These are phyloP conservation scores for Neodidymelliopsis sp. DNA, from an alignment of 2,329 filamentous ascomycete genomes.

Conservation along the genomic window DNA sequence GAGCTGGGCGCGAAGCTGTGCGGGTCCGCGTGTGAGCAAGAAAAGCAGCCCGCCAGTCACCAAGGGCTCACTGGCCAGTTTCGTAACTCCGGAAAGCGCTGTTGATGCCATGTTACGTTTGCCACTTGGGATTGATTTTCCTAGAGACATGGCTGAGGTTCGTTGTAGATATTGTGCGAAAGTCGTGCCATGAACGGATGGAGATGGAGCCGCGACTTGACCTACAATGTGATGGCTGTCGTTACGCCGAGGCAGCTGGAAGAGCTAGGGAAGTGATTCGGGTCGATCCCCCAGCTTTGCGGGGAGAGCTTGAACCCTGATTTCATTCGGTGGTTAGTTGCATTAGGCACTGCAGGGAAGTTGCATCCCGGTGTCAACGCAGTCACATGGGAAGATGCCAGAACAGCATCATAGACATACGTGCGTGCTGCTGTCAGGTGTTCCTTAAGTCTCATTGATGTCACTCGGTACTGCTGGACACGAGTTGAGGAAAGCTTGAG, in stretches of 20 bases:
- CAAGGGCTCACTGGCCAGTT: conserved; percentile 22
- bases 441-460: no score
- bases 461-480: no score
- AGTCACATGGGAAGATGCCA: no score
- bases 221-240: neutral
- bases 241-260: conserved; percentile 5
- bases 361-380: neutral
- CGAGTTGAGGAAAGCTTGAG: neutral
- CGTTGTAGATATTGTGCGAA: neutral
- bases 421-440: neutral
- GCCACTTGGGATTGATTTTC: neutral
- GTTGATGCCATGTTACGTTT: conserved; percentile 12
- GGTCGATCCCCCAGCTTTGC: conserved; percentile 1
- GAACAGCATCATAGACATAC: no score
- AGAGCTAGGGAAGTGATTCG: neutral
- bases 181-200: neutral
- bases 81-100: conserved; percentile 3
- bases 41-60: conserved; percentile 33
- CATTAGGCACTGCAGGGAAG: conserved; percentile 3
- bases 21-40: conserved; percentile 34
- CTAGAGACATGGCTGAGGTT: neutral
- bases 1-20: conserved; percentile 29
- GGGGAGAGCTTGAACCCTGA: neutral
- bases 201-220: neutral
- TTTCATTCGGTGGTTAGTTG: neutral